phyloP scores from a whole-genome alignment of 257 asterid genomes.

The Solanum raphanifolium region DNA sequence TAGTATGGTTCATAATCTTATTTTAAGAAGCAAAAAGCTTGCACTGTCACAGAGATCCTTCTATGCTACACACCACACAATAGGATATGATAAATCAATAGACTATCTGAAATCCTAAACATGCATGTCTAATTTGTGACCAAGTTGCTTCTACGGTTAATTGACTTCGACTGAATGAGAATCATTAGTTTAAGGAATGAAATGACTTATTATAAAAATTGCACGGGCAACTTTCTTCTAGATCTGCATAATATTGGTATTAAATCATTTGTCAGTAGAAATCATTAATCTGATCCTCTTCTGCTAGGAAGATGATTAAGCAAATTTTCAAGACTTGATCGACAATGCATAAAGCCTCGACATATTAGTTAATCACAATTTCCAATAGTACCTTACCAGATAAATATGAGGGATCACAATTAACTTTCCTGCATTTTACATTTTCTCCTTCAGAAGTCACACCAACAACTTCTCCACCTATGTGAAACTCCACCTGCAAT shows the following conservation, averaged over 20 bases:
- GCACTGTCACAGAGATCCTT: neutral
- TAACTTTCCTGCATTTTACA: constrained; percentile 92
- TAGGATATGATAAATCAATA: neutral
- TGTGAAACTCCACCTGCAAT: constrained; percentile 75
- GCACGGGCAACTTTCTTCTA: constrained; percentile 87
- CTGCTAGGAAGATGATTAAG: neutral
- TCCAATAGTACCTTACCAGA: constrained; percentile 54
- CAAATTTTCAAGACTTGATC: neutral
- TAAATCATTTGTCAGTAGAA: neutral
- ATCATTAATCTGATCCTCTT: neutral
- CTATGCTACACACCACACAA: neutral
- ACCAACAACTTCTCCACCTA: constrained; percentile 61
- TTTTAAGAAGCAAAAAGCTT: neutral
- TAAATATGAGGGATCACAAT: constrained; percentile 85
- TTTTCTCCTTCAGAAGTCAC: constrained; percentile 98
- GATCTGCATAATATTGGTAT: constrained; percentile 21
- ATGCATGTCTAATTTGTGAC: constrained; percentile 90
- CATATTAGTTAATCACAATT: neutral
- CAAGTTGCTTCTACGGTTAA: constrained; percentile 94
- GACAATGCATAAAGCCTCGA: neutral
- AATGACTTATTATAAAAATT: constrained; percentile 69
- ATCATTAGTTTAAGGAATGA: constrained; percentile 79
- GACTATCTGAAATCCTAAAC: constrained; percentile 7
- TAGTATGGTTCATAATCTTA: neutral
- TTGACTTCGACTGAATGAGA: constrained; percentile 95